Base-by-base conservation (phyloP, 2,329 filamentous ascomycete species). In the Trichoderma sp. region DNA sequence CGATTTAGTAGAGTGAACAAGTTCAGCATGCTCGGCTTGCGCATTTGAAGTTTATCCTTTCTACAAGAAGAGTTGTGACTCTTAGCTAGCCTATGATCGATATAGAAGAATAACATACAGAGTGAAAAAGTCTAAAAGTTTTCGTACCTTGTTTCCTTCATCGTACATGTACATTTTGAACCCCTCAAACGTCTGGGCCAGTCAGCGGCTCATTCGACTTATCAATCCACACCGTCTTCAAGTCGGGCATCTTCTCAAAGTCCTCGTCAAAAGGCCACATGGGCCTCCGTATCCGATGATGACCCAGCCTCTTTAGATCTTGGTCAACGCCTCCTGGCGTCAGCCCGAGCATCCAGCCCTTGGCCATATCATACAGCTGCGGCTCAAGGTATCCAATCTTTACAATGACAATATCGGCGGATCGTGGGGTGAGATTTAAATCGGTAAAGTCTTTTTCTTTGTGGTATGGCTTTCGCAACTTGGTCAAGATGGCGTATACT, bases 311-410 rank as follows among this genome's bases (percentile, higher is more conserved):
- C 71, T 79, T 75, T 14, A 88, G 76, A 71, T 88, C 83, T 75
- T 88, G 86, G 74, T 88, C 85, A 11, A 88, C 86, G 9, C 86
- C 86, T 0, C 86, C 86, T 0, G 86, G 86, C 0, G 86, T 88
- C 18, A 88, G 78, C 0, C 80, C 86, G 2, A 88, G 80, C 83
- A 87, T 87, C 86, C 86, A 88, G 68, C 84, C 85, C 8, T 80
- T 80, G 0, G 86, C 83, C 86, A 88, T 88, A 65, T 83, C 82
- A 72, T 86, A 87, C 5, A 88, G 78, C 74, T 88, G 83, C 4
- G 86, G 86, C 75, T 88, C 86, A 1, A 88, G 77, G 71, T 88
- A 88, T 18, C 86, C 86, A 58, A 88, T 88, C 77, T 88, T 88
- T 28, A 88, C 85, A 57, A 88, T 83, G 0, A 88, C 85, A 26